Conservation (phyloP, 1,284 basidiomycete genomes). For the Tremellales sp. region DNA sequence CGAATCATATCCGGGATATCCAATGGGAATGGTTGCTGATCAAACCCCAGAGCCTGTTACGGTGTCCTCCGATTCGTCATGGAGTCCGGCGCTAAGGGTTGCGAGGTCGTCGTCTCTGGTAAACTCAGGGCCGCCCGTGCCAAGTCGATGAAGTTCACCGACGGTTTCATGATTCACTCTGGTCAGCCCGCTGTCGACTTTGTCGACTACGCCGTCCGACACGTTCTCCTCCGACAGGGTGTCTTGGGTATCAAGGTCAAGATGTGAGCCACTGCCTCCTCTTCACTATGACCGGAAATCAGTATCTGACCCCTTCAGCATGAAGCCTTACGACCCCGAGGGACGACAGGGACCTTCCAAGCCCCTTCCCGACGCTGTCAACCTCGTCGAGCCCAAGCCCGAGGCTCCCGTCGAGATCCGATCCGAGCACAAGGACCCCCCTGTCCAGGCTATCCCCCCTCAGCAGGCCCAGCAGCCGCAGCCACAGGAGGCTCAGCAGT, state of each 20-base stretch:
- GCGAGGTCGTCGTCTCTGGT: constrained; percentile 98
- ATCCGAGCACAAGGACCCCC: constrained; percentile 47
- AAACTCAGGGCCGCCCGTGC: constrained; percentile 99
- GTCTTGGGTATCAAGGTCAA: constrained; percentile 99
- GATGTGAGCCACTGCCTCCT: constrained; percentile 63
- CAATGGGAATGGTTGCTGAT: not conserved
- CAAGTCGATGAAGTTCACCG: constrained; percentile 99
- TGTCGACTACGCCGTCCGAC: constrained; percentile 95
- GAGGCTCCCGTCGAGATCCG: constrained; percentile 53
- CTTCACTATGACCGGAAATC: not conserved
- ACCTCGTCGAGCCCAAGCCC: constrained; percentile 71
- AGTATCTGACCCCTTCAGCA: constrained; percentile 55
- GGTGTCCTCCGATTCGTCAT: constrained; percentile 99
- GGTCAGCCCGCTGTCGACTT: constrained; percentile 97
- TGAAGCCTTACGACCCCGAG: constrained; percentile 94
- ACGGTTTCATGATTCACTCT: constrained; percentile 99
- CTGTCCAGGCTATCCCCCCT: constrained; percentile 32
- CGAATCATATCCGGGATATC: not conserved
- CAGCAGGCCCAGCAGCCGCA: constrained; percentile 16
- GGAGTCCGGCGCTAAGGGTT: constrained; percentile 99
- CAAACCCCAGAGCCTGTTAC: constrained; percentile 92
- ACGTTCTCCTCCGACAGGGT: constrained; percentile 98
- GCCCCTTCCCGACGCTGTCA: constrained; percentile 93
- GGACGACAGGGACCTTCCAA: constrained; percentile 83
- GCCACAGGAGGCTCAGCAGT: constrained; percentile 8